phyloP scores from a whole-genome alignment of 2,329 filamentous ascomycete species.

The Claviceps cyperi region DNA sequence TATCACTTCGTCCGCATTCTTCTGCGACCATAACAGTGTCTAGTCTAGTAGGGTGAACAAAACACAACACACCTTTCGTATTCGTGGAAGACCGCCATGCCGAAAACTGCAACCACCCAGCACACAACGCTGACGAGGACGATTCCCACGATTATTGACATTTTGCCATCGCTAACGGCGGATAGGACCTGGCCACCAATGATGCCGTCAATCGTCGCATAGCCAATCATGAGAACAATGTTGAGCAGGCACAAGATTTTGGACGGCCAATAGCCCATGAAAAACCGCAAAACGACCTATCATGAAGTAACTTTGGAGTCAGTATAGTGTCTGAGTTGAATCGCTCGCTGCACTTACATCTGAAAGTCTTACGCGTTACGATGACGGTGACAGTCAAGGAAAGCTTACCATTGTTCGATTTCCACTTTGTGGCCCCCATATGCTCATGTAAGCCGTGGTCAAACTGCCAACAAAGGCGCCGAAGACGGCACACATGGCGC shows the following conservation, averaged over 20 bases:
- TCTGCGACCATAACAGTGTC: background rate
- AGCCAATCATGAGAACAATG: conserved; percentile 56
- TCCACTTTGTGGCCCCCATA: conserved; percentile 60
- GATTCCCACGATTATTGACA: conserved; percentile 62
- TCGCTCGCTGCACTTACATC: no score
- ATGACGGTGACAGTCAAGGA: no score
- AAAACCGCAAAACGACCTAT: conserved; percentile 54
- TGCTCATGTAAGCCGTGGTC: conserved; percentile 64
- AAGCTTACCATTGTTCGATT: conserved; percentile 53
- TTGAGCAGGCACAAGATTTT: conserved; percentile 18
- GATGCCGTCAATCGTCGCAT: conserved; percentile 65
- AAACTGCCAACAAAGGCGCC: conserved; percentile 61
- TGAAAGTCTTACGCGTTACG: no score
- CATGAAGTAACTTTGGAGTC: no score
- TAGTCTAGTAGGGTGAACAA: background rate
- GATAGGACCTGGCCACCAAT: conserved; percentile 66
- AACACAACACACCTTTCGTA: conserved; percentile 44
- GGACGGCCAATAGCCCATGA: conserved; percentile 50
- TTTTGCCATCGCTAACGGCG: conserved; percentile 48
- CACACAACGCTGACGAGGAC: conserved; percentile 62
- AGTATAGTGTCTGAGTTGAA: no score
- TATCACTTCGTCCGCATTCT: background rate
- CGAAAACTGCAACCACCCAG: conserved; percentile 53
- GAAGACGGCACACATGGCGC: conserved; percentile 57
- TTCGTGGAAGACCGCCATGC: conserved; percentile 41